phyloP scores from a whole-genome alignment of 345 rosid species.

The Luvunga scandens region DNA sequence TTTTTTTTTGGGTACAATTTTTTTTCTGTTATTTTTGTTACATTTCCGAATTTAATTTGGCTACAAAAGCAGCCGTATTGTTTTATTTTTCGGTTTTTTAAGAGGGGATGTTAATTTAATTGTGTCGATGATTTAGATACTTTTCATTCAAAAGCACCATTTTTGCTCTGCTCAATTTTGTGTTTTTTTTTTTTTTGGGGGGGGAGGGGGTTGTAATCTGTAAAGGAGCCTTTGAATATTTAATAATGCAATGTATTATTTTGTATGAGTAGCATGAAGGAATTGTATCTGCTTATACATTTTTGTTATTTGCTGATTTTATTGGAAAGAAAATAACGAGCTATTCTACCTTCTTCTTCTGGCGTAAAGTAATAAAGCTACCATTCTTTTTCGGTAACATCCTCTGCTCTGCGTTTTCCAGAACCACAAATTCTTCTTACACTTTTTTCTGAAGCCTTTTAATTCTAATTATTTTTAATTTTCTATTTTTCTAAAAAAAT shows the following conservation, averaged over 20 bases:
- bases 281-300: not conserved
- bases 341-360: not conserved
- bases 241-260: not conserved
- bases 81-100: not conserved
- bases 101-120: constrained; percentile 18
- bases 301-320: not conserved
- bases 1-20: constrained; percentile 4
- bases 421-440: not conserved
- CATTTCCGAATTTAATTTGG: constrained; percentile 41
- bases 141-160: constrained; percentile 4
- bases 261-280: not conserved
- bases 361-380: not conserved
- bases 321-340: not conserved
- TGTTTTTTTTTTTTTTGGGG: not conserved
- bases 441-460: not conserved
- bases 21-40: constrained; percentile 3
- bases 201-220: not conserved
- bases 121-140: constrained; percentile 24
- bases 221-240: not conserved
- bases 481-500: not conserved
- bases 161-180: not conserved
- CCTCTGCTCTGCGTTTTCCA: not conserved
- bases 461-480: not conserved
- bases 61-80: constrained; percentile 27
- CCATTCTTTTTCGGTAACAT: not conserved